phyloP scores from a whole-genome alignment of 768 basidiomycete species.

The Agaricus sinodeliciosus region DNA sequence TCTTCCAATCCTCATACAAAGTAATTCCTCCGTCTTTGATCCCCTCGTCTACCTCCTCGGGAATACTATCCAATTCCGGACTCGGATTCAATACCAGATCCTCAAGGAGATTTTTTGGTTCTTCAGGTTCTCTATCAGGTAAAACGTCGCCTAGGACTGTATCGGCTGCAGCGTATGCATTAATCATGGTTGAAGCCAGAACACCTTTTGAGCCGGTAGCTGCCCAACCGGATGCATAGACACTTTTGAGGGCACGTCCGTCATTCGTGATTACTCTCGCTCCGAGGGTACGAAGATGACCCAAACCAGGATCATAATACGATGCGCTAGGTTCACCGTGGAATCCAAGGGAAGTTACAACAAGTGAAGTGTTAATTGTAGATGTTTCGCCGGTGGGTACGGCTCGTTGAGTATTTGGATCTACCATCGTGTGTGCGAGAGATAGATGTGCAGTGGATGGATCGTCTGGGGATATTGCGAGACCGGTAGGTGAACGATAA shows the following conservation, averaged over 20 bases:
- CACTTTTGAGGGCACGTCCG: conserved; percentile 37
- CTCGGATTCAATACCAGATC: conserved; percentile 23
- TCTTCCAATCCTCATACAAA: conserved; percentile 69
- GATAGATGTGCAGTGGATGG: conserved; percentile 34
- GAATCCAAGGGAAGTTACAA: conserved; percentile 87
- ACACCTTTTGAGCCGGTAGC: conserved; percentile 89
- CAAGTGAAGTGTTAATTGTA: conserved; percentile 58
- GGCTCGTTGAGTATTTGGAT: conserved; percentile 38
- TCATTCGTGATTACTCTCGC: conserved; percentile 41
- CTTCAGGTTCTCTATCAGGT: conserved; percentile 2
- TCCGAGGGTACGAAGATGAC: conserved; percentile 47
- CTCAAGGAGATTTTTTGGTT: conserved; percentile 8
- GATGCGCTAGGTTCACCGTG: conserved; percentile 52
- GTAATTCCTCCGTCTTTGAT: conserved; percentile 39
- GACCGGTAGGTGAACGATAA: conserved; percentile 60
- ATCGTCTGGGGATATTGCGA: conserved; percentile 23
- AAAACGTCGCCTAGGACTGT: conserved; percentile 56
- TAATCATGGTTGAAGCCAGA: conserved; percentile 87
- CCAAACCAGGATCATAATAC: conserved; percentile 52
- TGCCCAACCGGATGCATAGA: conserved; percentile 96
- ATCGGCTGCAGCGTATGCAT: conserved; percentile 78
- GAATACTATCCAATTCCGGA: conserved; percentile 39
- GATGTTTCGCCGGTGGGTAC: conserved; percentile 51
- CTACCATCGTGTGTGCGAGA: conserved; percentile 55
- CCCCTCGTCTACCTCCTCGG: conserved; percentile 39